Evolutionary conservation across 2,329 filamentous ascomycete species (phyloP).

Genomic region (Basipetospora chlamydospora): DNA sequence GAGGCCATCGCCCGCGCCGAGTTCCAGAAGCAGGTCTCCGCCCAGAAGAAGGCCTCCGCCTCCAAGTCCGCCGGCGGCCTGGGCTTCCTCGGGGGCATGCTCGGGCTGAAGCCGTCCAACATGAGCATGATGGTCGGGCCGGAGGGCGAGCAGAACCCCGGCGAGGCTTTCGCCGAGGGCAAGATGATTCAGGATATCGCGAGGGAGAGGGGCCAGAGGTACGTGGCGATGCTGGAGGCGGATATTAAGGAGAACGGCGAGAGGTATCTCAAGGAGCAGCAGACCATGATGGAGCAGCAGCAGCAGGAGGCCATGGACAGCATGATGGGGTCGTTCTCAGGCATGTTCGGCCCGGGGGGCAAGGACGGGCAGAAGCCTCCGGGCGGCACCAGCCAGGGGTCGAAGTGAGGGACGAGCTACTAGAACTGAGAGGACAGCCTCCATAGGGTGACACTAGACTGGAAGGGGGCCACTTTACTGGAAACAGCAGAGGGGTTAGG

Average conservation of each 20-base stretch:
- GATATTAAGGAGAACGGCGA: conserved; percentile 88
- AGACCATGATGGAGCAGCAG: conserved; percentile 71
- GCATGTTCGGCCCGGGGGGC: conserved; percentile 31
- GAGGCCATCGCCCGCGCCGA: conserved; percentile 75
- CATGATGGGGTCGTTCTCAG: conserved; percentile 68
- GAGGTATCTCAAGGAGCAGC: conserved; percentile 92
- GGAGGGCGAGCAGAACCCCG: conserved; percentile 55
- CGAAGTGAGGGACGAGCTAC: not conserved
- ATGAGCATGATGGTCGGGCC: conserved; percentile 44
- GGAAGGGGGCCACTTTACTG: too few relatives aligned
- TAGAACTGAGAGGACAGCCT: not conserved
- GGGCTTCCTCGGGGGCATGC: conserved; percentile 51
- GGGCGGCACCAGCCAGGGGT: not conserved
- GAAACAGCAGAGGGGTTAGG: too few relatives aligned
- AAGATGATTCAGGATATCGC: conserved; percentile 97
- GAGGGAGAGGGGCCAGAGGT: conserved; percentile 76
- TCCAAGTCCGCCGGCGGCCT: conserved; percentile 49
- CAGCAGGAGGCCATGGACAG: conserved; percentile 84
- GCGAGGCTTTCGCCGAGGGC: conserved; percentile 71
- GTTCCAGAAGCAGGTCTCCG: conserved; percentile 68
- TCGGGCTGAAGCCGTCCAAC: conserved; percentile 62
- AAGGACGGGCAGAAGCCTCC: not conserved
- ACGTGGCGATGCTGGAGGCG: conserved; percentile 79
- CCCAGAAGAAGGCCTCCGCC: conserved; percentile 53
- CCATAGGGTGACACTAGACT: too few relatives aligned